Percentiles rank a stretch among this genome's conserved stretches.
phyloP scores from a whole-genome alignment of 306 rosid genomes.

The Begonia masoniana region DNA sequence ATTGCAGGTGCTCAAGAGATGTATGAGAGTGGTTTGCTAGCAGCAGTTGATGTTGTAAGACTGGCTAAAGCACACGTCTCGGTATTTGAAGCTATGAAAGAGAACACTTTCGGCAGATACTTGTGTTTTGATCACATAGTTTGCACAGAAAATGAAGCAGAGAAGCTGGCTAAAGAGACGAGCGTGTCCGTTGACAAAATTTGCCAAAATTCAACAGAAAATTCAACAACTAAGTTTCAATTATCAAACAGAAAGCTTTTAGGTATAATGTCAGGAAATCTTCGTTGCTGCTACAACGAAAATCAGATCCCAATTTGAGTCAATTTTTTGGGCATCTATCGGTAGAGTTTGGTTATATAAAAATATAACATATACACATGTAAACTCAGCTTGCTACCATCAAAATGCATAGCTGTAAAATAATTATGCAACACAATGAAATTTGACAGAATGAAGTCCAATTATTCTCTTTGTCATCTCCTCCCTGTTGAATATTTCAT shows the following conservation, averaged over 20 bases:
- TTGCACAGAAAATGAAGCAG: constrained; percentile 27
- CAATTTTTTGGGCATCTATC: no score
- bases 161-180: constrained; percentile 37
- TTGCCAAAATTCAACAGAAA: constrained; percentile 8
- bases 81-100: constrained; percentile 49
- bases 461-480: no score
- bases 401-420: no score
- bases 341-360: no score
- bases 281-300: constrained; percentile 24
- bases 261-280: constrained; percentile 35
- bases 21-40: constrained; percentile 49
- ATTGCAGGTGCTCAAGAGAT: constrained; percentile 56
- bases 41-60: constrained; percentile 40
- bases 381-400: no score
- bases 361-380: no score
- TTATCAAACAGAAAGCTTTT: constrained; percentile 46
- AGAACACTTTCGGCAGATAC: constrained; percentile 59
- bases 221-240: constrained; percentile 14
- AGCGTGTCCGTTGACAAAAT: constrained; percentile 31
- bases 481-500: no score
- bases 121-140: constrained; percentile 50
- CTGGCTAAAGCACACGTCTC: constrained; percentile 56
- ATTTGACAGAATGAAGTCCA: no score
- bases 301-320: background rate
- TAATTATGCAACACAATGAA: no score